Conservation (phyloP, 2,329 filamentous ascomycete species). For the Penicillium sp. region DNA sequence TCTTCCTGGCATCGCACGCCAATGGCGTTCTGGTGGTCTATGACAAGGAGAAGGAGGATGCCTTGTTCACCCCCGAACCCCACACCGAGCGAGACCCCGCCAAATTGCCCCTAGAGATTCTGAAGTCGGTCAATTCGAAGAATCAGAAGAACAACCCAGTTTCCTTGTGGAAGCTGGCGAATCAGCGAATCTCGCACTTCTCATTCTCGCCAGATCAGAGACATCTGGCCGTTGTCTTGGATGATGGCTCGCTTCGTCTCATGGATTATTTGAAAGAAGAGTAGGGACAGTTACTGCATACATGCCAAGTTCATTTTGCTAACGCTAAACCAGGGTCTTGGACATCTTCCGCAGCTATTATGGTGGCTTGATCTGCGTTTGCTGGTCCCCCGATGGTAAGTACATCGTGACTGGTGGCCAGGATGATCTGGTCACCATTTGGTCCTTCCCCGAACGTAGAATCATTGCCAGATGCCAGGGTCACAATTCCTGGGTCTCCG, state of each 20-base stretch:
- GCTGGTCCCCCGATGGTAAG: slow-evolving; percentile 96
- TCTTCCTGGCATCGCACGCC: slow-evolving; percentile 89
- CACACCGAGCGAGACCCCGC: slow-evolving; percentile 28
- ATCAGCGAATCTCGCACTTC: slow-evolving; percentile 86
- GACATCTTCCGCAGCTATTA: slow-evolving; percentile 91
- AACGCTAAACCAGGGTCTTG: slow-evolving; percentile 63
- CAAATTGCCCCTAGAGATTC: slow-evolving; percentile 62
- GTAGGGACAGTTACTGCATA: slow-evolving; percentile 54
- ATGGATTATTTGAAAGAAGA: slow-evolving; percentile 91
- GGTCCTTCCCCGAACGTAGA: slow-evolving; percentile 80
- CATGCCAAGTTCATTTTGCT: not conserved
- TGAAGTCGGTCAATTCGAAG: slow-evolving; percentile 89
- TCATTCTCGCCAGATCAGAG: slow-evolving; percentile 87
- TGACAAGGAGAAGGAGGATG: slow-evolving; percentile 95
- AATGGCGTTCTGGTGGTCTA: slow-evolving; percentile 91
- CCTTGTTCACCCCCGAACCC: slow-evolving; percentile 71
- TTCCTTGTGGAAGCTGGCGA: slow-evolving; percentile 87
- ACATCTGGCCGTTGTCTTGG: slow-evolving; percentile 85
- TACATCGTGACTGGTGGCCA: slow-evolving; percentile 95
- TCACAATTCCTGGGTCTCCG: slow-evolving; percentile 93
- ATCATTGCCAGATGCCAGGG: slow-evolving; percentile 92
- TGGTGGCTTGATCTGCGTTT: slow-evolving; percentile 87
- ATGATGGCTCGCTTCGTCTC: slow-evolving; percentile 85
- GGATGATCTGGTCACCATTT: slow-evolving; percentile 94
- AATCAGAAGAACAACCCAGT: slow-evolving; percentile 94